Percentiles rank a stretch among this genome's conserved stretches.
These are phyloP conservation scores for Anastatica hierochuntica DNA, from an alignment of 345 rosid species.

Conservation along the genomic window DNA sequence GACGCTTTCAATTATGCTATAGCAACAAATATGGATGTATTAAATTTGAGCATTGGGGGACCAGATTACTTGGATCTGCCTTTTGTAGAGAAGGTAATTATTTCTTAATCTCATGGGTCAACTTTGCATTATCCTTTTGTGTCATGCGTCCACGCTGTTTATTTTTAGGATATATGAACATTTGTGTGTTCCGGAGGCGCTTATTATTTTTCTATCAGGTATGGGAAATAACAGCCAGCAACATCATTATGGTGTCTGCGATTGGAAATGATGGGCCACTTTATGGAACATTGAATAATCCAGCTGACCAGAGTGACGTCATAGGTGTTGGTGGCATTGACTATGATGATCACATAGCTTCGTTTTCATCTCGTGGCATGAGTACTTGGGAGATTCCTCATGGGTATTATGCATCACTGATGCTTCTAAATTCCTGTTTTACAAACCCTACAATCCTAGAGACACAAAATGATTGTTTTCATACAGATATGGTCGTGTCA, in stretches of 20 bases:
- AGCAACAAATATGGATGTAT: constrained; percentile 85
- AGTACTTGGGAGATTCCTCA: constrained; percentile 99
- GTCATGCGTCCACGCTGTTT: constrained; percentile 3
- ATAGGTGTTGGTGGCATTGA: constrained; percentile 99
- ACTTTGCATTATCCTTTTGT: neutral
- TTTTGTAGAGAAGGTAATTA: constrained; percentile 83
- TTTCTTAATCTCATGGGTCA: constrained; percentile 6
- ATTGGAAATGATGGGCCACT: constrained; percentile 99
- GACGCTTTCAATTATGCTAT: constrained; percentile 98
- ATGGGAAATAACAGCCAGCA: constrained; percentile 99
- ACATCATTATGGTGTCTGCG: constrained; percentile 98
- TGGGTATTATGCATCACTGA: constrained; percentile 48
- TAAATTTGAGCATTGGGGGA: constrained; percentile 96
- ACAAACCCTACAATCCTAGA: neutral
- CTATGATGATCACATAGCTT: constrained; percentile 90
- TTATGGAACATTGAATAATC: constrained; percentile 92
- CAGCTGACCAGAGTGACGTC: constrained; percentile 98
- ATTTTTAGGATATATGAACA: constrained; percentile 8
- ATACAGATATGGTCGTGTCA: constrained; percentile 83
- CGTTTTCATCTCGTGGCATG: constrained; percentile 99
- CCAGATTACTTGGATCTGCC: constrained; percentile 99
- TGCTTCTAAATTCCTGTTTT: neutral
- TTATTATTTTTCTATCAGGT: constrained; percentile 42
- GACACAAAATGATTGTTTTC: constrained; percentile 3
- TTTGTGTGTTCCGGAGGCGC: neutral